A percentile compares a stretch with the other conserved stretches of the same genome.
phyloP scores from a whole-genome alignment of 495 filamentous ascomycete genomes.

The Aspergillus funiculosus region DNA sequence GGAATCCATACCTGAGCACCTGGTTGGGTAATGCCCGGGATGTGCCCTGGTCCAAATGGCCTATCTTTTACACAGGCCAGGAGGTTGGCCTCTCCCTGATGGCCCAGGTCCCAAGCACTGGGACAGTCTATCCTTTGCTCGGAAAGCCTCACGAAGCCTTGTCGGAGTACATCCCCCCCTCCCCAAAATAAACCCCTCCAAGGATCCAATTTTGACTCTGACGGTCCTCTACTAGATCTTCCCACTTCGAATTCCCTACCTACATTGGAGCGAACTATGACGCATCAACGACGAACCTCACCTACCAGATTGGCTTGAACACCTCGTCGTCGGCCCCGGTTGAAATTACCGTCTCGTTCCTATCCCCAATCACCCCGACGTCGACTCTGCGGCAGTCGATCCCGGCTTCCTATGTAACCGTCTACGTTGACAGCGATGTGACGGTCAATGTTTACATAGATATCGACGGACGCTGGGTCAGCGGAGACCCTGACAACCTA shows the following conservation, averaged over 20 bases:
- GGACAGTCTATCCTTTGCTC: constrained; percentile 76
- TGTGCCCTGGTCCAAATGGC: constrained; percentile 86
- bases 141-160: constrained; percentile 84
- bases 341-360: constrained; percentile 73
- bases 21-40: constrained; percentile 77
- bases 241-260: constrained; percentile 55
- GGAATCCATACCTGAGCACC: constrained; percentile 87
- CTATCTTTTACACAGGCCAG: constrained; percentile 88
- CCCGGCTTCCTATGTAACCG: constrained; percentile 77
- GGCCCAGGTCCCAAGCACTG: constrained; percentile 64
- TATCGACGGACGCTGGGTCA: constrained; percentile 85
- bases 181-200: too few species aligned
- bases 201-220: not conserved
- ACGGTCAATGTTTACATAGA: constrained; percentile 83
- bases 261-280: constrained; percentile 83
- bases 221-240: constrained; percentile 3
- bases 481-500: constrained; percentile 59
- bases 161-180: constrained; percentile 38
- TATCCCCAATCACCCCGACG: constrained; percentile 88
- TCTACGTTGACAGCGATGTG: constrained; percentile 64
- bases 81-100: constrained; percentile 79
- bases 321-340: constrained; percentile 28
- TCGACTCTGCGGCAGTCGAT: constrained; percentile 88
- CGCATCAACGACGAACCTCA: constrained; percentile 88
- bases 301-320: constrained; percentile 59